Evolutionary conservation across 1,139 yeast genomes (phyloP), one percentile per base, ranked within the genome.

Genomic region (Lodderomyces metapsilosis): DNA sequence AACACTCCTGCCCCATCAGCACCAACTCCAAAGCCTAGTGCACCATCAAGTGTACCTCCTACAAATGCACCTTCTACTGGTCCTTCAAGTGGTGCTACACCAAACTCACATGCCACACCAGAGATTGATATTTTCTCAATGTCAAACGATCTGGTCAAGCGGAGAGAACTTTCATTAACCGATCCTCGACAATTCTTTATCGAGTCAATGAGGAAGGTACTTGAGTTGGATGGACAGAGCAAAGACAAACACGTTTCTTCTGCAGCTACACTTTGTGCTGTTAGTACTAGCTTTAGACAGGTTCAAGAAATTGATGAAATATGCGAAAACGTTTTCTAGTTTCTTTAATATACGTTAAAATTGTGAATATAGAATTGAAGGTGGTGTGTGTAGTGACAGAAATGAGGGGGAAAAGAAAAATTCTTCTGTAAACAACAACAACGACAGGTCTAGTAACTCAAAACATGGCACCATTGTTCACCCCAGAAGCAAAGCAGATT

Each of bases 101-200:
- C 40, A 8, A 42, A 41, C 37, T 56, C 58, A 34, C 32, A 15
- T 7, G 3, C 32, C 18, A 56, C 58, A 34, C 57, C 63, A 3
- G 52, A 57, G 24, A 59, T 57, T 21, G 66, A 61, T 41, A 54
- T 61, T 27, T 61, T 61, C 43, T 51, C 54, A 20, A 47, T 52
- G 38, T 57, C 56, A 2, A 73, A 68, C 43, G 75, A 71, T 48
- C 59, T 67, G 45, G 62, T 67, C 28, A 70, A 63, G 47, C 59
- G 84, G 43, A 64, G 78, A 40, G 78, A 74, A 39, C 63, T 78
- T 40, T 72, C 77, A 1, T 57, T 56, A 39, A 51, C 57, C 20
- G 77, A 78, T 50, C 78, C 82, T 0, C 71, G 73, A 40, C 62
- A 64, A 45, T 78, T 76, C 55, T 75, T 78, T 53, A 63, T 72